Evolutionary conservation across 495 filamentous ascomycete genomes (phyloP).

Genomic region (Daldinia loculata): DNA sequence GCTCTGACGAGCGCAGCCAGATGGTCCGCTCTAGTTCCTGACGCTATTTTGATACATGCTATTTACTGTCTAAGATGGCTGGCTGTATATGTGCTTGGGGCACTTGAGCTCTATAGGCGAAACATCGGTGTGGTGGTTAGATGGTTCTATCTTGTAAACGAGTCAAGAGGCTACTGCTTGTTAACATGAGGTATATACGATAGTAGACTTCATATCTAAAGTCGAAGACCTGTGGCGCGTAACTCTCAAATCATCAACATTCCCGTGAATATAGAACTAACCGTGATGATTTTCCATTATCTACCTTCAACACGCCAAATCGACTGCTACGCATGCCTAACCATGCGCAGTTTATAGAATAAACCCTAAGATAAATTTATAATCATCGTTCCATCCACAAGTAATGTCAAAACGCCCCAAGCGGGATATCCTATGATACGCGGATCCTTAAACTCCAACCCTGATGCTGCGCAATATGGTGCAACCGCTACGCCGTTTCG

Average conservation of each 20-base stretch:
- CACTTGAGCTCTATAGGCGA: too few relatives aligned
- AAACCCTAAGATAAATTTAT: background rate
- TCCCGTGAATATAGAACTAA: background rate
- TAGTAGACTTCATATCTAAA: background rate
- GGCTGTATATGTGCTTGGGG: too few relatives aligned
- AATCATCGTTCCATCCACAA: conserved; percentile 12
- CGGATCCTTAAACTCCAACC: conserved; percentile 28
- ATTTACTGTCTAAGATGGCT: too few relatives aligned
- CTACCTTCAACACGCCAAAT: background rate
- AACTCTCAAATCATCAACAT: background rate
- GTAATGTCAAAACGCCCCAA: conserved; percentile 25
- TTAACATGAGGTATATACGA: background rate
- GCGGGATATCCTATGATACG: conserved; percentile 24
- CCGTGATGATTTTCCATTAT: background rate
- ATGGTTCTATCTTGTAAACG: too few relatives aligned
- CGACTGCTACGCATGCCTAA: background rate
- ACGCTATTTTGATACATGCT: too few relatives aligned
- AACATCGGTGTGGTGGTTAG: too few relatives aligned
- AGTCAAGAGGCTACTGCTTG: background rate
- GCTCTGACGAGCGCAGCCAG: background rate
- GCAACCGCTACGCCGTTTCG: background rate
- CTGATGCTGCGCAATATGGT: conserved; percentile 14
- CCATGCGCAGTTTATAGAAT: background rate
- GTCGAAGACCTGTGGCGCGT: background rate
- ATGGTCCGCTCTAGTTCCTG: too few relatives aligned